Percentiles rank a stretch among this genome's conserved stretches.
Conservation (phyloP, 129 eudicot genomes). For the Tagetes erecta region DNA sequence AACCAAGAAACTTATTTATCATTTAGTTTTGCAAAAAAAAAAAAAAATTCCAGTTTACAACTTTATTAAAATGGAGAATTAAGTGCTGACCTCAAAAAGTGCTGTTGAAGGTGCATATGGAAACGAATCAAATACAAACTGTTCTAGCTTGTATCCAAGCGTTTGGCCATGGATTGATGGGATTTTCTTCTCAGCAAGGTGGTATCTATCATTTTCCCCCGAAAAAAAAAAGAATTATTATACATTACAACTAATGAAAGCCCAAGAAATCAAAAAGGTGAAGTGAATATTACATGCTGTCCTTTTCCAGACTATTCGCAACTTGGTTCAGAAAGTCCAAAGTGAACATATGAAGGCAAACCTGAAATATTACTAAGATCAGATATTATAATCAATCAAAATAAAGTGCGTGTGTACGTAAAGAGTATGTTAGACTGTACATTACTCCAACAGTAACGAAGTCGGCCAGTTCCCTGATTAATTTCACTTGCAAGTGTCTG, state of each 20-base stretch:
- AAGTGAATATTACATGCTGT: slow-evolving; percentile 60
- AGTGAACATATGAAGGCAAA: slow-evolving; percentile 96
- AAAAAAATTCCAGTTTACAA: not conserved
- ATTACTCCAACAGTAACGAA: slow-evolving; percentile 98
- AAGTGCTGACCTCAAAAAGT: slow-evolving; percentile 69
- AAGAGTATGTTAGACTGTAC: slow-evolving; percentile 38
- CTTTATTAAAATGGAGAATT: not conserved
- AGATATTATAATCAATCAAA: not conserved
- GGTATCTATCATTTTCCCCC: slow-evolving; percentile 54
- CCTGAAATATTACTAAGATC: slow-evolving; percentile 45
- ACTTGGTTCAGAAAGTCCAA: slow-evolving; percentile 95
- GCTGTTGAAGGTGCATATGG: slow-evolving; percentile 95
- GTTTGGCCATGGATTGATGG: slow-evolving; percentile 83
- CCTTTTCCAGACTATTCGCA: slow-evolving; percentile 94
- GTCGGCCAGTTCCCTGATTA: slow-evolving; percentile 93
- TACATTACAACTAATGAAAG: not conserved
- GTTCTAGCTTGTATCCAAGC: slow-evolving; percentile 82
- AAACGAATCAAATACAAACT: slow-evolving; percentile 92
- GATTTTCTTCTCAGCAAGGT: slow-evolving; percentile 95
- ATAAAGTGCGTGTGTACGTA: not conserved
- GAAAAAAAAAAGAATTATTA: not conserved
- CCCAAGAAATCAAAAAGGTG: not conserved
- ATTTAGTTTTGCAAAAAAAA: too few species aligned
- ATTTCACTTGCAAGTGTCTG: slow-evolving; percentile 79
- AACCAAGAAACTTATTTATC: not conserved